Evolutionary conservation across 306 rosid genomes (phyloP), one percentile per base, ranked within the genome.

Genomic region (Abrus pulchellus): DNA sequence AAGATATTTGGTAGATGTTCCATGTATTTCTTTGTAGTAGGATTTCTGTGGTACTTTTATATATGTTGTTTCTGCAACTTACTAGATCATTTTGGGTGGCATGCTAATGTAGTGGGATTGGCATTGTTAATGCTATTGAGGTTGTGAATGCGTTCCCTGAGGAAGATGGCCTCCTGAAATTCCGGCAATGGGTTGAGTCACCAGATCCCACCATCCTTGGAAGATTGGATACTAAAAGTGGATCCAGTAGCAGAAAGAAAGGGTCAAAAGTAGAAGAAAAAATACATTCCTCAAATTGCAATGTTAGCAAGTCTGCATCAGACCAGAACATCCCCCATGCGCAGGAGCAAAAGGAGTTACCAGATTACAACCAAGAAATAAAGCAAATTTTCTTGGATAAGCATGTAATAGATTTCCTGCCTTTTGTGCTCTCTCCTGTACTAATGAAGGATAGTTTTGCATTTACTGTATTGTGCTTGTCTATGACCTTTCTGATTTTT

Each of bases 51-150:
- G 68, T 66, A 80, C 57, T 45, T 78, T 13, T 55, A 38, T 65
- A 41, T 38, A 72, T 66, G 30, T 61, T 48, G 74, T 62, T 64
- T 56, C 45, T 43, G 73, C 50, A 54, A 49, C 82, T 84, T 74
- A 57, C 84, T 73, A 61, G 69, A 62, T 82, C 47, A 53, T 54
- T 72, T 62, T 74, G 44, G 47, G 60, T 52, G 80, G 54, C 53
- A 49, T 83, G 85, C 55, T 74, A 45, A 67, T 85, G 86, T 70
- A 94, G 99, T 80, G 99, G 99, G 78, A 94, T 94, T 80, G 99
- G 99, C 87, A 94, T 92, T 85, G 99, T 94, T 48, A 92, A 94
- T 84, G 99, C 99, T 48, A 87, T 94, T 85, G 98, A 94, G 89
- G 98, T 94, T 83, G 72, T 94, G 63, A 86, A 87, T 81, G 97